Base-by-base conservation (phyloP, 2,329 filamentous ascomycete species). In the Aspergillus proliferans region DNA sequence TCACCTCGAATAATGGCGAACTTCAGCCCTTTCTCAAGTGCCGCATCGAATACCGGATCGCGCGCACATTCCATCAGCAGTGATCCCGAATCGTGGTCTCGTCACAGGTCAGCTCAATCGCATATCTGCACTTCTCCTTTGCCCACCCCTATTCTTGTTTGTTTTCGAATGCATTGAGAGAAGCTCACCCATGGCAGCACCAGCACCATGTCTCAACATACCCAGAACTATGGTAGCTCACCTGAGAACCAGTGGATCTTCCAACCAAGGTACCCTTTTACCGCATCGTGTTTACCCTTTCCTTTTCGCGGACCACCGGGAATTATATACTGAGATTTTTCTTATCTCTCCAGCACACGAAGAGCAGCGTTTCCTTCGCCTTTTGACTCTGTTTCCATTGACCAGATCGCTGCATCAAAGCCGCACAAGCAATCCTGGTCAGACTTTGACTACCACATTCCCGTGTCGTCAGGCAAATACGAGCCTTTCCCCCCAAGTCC, bases 201-300 rank as follows among this genome's bases (percentile, higher is more conserved):
- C 56, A 59, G 56, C 46, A 57, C 58, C 30, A 59, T 66, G 53
- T 55, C 62, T 46, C 63, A 63, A 4, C 65, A 63, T 40, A 50
- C 65, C 28, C 52, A 47, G 33, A 57, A 64, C 45, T 69, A 67
- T 45, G 58, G 56, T 43, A 50, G 56, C 46, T 56, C 65, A 36
- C 55, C 58, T 39, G 57, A 58, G 39, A 42, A 56, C 47, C 63
- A 65, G 33, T 49, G 67, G 43, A 58, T 69, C 18, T 69, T 67
- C 52, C 66, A 68, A 41, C 63, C 61, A 70, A 70, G 67, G 67
- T 70, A 68, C 48, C 51, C 43, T 30, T 43, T 47, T 48, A 48
- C 24, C 41, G 48, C 44, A 46, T 28, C 43, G 12, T 45, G 22
- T n/a, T 21, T 15, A 24, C 22, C 38, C 44, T 39, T 21, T 18